Base-by-base conservation (phyloP, 129 eudicot species). In the Flaveria trinervia region DNA sequence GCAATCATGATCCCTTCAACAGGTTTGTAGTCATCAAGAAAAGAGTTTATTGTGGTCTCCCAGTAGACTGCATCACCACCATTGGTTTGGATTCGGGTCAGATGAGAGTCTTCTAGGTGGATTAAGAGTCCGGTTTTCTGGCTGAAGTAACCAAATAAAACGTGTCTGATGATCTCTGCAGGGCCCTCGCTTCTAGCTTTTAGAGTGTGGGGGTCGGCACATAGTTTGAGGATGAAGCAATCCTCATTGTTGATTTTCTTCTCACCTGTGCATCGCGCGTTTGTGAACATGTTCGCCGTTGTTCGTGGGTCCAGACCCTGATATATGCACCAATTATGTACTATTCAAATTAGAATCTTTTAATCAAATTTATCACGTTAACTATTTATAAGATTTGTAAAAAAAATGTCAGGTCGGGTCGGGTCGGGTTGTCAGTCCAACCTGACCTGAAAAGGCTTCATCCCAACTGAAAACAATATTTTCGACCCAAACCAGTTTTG, bases 31-130 rank as follows among this genome's bases (percentile, higher is more conserved):
- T 93, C 96, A 12, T 93, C 97, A 0, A 93, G 86, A 66, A 81
- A 90, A n/a, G 98, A 93, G 50, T 93, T 90, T 77, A 93, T 93
- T 10, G 98, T 93, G 26, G 98, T 93, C 81, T 93, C 98, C 98
- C 98, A 93, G 75, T 93, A 93, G 18, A 93, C 98, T 22, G 97
- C 96, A 54, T 93, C 98, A 11, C 98, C 96, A 0, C 97, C 96
- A 9, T 87, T 88, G 78, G 87, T 77, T 74, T 93, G 98, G 20
- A 93, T 89, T 3, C 98, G 97, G 74, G 97, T 93, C 65, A 93
- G 81, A 72, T 93, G 98, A 61, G 97, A 90, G 80, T 93, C 98
- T 79, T 93, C 98, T 45, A 93, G 51, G 83, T 86, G 96, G 55
- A 90, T 69, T 0, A 93, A 83, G 17, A 93, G 92, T 48, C 98